Percentiles rank a stretch among this genome's conserved stretches.
phyloP scores from a whole-genome alignment of 2,329 filamentous ascomycete genomes.

The Colletotrichum viniferum region DNA sequence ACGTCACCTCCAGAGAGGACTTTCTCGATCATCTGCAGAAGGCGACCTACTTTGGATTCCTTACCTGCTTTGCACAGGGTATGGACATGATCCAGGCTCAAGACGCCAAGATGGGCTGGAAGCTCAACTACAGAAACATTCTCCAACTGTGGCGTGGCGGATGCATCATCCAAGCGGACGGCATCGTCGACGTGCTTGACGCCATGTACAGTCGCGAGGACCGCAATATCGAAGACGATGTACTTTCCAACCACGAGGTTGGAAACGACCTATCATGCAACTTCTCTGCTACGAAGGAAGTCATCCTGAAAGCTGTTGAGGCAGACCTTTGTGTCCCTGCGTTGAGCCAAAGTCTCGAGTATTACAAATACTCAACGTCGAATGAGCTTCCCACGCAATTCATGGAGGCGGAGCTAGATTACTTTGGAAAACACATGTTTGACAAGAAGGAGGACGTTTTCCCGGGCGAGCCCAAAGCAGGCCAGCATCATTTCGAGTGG shows the following conservation, averaged over 20 bases:
- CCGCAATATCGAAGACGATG: conserved; percentile 47
- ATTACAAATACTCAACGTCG: conserved; percentile 66
- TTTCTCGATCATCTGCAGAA: conserved; percentile 64
- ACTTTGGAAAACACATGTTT: conserved; percentile 72
- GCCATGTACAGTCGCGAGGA: conserved; percentile 42
- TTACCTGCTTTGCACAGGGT: conserved; percentile 69
- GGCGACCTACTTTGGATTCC: conserved; percentile 65
- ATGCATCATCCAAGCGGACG: conserved; percentile 73
- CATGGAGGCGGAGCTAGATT: conserved; percentile 74
- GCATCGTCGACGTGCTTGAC: conserved; percentile 64
- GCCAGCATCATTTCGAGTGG: conserved; percentile 70
- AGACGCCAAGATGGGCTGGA: conserved; percentile 64
- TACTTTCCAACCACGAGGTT: conserved; percentile 38
- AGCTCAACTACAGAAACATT: conserved; percentile 54
- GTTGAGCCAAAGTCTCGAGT: conserved; percentile 67
- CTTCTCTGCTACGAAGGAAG: conserved; percentile 56
- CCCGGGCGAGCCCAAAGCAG: conserved; percentile 44
- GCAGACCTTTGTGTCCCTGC: conserved; percentile 65
- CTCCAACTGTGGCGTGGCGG: conserved; percentile 71
- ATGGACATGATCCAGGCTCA: conserved; percentile 66
- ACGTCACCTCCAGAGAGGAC: conserved; percentile 35
- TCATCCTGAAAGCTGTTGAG: conserved; percentile 58
- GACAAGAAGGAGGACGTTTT: conserved; percentile 57
- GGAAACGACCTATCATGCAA: conserved; percentile 56
- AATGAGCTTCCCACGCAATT: conserved; percentile 69